A percentile compares a stretch with the other conserved stretches of the same genome.
Evolutionary conservation across 2,329 filamentous ascomycete species (phyloP).

Genomic region (Colletotrichum tofieldiae): DNA sequence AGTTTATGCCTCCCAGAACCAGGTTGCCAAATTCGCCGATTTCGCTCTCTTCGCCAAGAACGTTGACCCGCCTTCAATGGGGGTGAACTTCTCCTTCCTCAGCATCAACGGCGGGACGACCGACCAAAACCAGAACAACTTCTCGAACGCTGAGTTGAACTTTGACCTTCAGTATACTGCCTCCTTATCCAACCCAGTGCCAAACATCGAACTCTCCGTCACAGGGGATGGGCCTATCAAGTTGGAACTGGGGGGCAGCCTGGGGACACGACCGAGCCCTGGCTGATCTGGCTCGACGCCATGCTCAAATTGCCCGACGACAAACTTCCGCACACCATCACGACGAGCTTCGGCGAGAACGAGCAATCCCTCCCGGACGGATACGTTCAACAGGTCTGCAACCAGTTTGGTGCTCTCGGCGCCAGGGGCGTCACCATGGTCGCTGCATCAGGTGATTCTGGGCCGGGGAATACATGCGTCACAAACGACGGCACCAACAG

Average conservation of each 20-base stretch:
- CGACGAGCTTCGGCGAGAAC: constrained; percentile 80
- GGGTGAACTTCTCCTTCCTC: constrained; percentile 70
- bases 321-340: constrained; percentile 74
- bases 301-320: constrained; percentile 68
- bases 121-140: constrained; percentile 57
- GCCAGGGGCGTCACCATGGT: constrained; percentile 78
- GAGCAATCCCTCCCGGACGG: constrained; percentile 74
- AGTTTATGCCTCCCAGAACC: constrained; percentile 55
- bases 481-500: constrained; percentile 55
- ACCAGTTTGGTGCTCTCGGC: constrained; percentile 76
- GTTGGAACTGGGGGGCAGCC: constrained; percentile 17
- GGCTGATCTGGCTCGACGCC: constrained; percentile 74
- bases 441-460: constrained; percentile 72
- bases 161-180: constrained; percentile 57
- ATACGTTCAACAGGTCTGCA: constrained; percentile 68
- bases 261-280: constrained; percentile 72
- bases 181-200: constrained; percentile 52
- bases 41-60: constrained; percentile 69
- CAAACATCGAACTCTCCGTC: constrained; percentile 53
- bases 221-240: constrained; percentile 50
- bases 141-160: constrained; percentile 54
- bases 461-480: constrained; percentile 51
- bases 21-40: constrained; percentile 69
- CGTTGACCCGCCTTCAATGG: constrained; percentile 67
- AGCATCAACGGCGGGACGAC: constrained; percentile 68